phyloP scores from a whole-genome alignment of 805 yeast species.

The Cephaloascus fragrans region DNA sequence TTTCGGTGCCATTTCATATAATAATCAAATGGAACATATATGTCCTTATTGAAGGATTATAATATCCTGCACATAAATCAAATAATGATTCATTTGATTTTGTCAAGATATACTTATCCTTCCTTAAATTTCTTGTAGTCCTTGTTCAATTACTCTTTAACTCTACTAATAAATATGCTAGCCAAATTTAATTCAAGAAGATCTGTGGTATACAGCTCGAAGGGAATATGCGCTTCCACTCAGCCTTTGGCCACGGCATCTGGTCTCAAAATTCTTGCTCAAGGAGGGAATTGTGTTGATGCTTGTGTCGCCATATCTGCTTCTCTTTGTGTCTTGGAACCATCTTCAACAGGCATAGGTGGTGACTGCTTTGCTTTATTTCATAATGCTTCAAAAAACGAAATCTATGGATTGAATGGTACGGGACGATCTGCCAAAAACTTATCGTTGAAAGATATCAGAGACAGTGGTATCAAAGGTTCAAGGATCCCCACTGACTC shows the following conservation, averaged over 20 bases:
- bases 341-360: conserved; percentile 54
- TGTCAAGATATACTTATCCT: too few species aligned
- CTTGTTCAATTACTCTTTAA: too few species aligned
- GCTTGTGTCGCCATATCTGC: conserved; percentile 55
- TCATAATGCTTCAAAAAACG: conserved; percentile 37
- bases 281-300: conserved; percentile 69
- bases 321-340: conserved; percentile 45
- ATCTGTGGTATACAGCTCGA: conserved; percentile 63
- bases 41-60: too few species aligned
- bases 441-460: conserved; percentile 37
- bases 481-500: conserved; percentile 43
- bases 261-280: conserved; percentile 51
- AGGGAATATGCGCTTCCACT: conserved; percentile 66
- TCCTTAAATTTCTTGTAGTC: too few species aligned
- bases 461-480: conserved; percentile 31
- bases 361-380: conserved; percentile 61
- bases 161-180: too few species aligned
- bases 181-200: conserved; percentile 44
- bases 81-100: too few species aligned
- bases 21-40: too few species aligned
- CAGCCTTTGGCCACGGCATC: conserved; percentile 76
- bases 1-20: too few species aligned
- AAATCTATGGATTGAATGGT: conserved; percentile 63
- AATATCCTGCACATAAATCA: too few species aligned
- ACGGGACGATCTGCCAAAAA: conserved; percentile 59